These are phyloP conservation scores for Phytophthora cactorum DNA, from an alignment of 352 stramenopile species.

Conservation along the genomic window DNA sequence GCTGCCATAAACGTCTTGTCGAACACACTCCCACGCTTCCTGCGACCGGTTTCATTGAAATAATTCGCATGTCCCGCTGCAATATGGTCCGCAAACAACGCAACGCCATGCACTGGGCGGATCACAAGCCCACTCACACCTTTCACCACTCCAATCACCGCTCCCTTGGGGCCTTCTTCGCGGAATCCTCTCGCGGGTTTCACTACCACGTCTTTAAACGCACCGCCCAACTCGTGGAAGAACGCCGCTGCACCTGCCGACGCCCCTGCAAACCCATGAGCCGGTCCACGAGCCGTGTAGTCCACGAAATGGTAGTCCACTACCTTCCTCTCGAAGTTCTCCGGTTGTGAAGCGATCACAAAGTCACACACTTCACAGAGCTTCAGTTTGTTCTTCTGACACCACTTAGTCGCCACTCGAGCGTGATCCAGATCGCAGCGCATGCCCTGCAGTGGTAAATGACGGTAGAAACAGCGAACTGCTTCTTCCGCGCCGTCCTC, in stretches of 20 bases:
- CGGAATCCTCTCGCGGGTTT: slow-evolving; percentile 52
- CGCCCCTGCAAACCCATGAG: slow-evolving; percentile 40
- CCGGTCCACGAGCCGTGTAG: slow-evolving; percentile 55
- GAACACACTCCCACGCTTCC: slow-evolving; percentile 43
- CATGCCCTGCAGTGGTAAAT: slow-evolving; percentile 88
- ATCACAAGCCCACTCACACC: slow-evolving; percentile 50
- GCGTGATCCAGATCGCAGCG: slow-evolving; percentile 65
- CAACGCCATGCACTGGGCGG: slow-evolving; percentile 50
- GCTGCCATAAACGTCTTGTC: slow-evolving; percentile 46
- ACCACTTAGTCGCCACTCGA: slow-evolving; percentile 61
- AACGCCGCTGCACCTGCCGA: slow-evolving; percentile 53
- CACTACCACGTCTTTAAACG: slow-evolving; percentile 56
- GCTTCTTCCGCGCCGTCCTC: slow-evolving; percentile 89
- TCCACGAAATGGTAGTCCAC: slow-evolving; percentile 63
- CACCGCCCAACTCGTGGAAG: slow-evolving; percentile 54
- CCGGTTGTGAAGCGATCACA: slow-evolving; percentile 44
- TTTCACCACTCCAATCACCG: slow-evolving; percentile 53
- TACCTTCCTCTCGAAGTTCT: slow-evolving; percentile 54
- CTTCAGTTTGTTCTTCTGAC: slow-evolving; percentile 50
- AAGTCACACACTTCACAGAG: slow-evolving; percentile 63
- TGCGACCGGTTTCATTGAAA: slow-evolving; percentile 32
- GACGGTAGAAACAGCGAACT: slow-evolving; percentile 82
- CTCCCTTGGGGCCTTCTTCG: slow-evolving; percentile 55
- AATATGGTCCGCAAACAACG: slow-evolving; percentile 57
- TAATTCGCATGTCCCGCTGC: slow-evolving; percentile 49